Evolutionary conservation across 106 monocot species (phyloP).

Genomic region (Alisma plantagoaquatica): DNA sequence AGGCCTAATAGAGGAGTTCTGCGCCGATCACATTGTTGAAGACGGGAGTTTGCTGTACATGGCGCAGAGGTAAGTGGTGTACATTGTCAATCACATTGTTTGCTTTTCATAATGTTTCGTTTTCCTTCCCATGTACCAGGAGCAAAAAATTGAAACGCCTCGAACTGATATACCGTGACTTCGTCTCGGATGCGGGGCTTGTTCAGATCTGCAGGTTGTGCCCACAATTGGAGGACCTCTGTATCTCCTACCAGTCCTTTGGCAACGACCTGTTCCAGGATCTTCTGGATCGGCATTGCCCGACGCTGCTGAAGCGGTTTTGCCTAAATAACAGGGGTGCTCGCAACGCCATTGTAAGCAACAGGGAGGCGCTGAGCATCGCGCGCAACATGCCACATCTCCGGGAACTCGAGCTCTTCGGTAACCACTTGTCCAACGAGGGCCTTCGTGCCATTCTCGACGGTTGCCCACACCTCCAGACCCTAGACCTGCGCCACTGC

Average conservation of each 20-base stretch:
- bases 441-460: conserved; percentile 11
- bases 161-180: neutral
- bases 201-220: neutral
- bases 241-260: neutral
- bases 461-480: conserved; percentile 3
- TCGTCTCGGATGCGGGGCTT: conserved; percentile 5
- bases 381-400: conserved; percentile 3
- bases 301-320: conserved; percentile 4
- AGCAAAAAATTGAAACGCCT: neutral
- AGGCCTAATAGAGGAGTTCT: neutral
- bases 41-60: neutral
- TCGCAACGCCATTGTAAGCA: neutral
- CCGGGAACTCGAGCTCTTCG: conserved; percentile 1
- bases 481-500: conserved; percentile 4
- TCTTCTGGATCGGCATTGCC: neutral
- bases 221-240: neutral
- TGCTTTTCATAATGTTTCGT: neutral
- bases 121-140: neutral
- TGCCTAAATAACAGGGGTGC: neutral
- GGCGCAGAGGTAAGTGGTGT: neutral
- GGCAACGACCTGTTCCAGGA: neutral
- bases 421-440: neutral
- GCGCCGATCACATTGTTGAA: neutral
- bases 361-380: neutral
- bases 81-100: neutral